Conservation (phyloP, 495 filamentous ascomycete genomes). For the Opeltia flavorubescens region DNA sequence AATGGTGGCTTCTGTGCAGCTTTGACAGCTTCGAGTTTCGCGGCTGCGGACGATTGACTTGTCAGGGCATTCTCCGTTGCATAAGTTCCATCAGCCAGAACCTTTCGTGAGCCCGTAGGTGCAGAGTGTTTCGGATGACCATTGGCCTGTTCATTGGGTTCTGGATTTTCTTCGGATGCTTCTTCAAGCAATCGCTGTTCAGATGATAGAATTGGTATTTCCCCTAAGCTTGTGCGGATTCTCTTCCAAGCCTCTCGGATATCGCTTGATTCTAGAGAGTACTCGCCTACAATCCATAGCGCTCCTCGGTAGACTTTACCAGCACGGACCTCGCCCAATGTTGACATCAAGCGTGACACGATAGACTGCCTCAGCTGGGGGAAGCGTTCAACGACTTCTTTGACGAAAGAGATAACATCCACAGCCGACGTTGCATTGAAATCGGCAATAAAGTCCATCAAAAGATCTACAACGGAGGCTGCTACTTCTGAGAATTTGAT, state of each 20-base stretch:
- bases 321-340: conserved; percentile 83
- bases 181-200: conserved; percentile 85
- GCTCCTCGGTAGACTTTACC: conserved; percentile 96
- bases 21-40: conserved; percentile 91
- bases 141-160: conserved; percentile 61
- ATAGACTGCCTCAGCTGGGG: conserved; percentile 77
- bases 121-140: conserved; percentile 63
- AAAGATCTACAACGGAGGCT: conserved; percentile 82
- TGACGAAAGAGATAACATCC: conserved; percentile 96
- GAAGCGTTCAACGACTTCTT: conserved; percentile 98
- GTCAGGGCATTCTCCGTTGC: conserved; percentile 94
- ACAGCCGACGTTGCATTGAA: conserved; percentile 95
- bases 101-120: conserved; percentile 73
- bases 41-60: conserved; percentile 74
- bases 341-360: conserved; percentile 76
- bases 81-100: conserved; percentile 93
- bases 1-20: conserved; percentile 93
- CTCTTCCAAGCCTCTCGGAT: conserved; percentile 96
- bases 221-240: conserved; percentile 84
- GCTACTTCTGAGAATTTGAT: conserved; percentile 99
- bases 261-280: conserved; percentile 82
- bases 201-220: conserved; percentile 92
- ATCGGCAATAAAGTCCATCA: conserved; percentile 99
- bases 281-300: conserved; percentile 97
- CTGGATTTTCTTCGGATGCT: conserved; percentile 50